Evolutionary conservation across 495 filamentous ascomycete genomes (phyloP).

Genomic region (Cairneyella variabilis): DNA sequence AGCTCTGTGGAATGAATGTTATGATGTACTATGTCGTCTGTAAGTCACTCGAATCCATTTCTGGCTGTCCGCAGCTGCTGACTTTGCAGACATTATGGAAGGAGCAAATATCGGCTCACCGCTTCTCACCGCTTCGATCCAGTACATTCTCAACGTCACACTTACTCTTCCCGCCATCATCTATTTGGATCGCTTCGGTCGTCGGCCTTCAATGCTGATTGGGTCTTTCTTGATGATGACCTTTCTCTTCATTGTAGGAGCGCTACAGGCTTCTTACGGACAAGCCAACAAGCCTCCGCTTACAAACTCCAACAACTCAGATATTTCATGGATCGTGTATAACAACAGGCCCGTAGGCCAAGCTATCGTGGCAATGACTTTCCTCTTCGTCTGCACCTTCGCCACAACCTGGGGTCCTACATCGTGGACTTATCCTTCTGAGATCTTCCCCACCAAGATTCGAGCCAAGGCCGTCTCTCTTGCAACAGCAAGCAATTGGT

Average conservation of each 20-base stretch:
- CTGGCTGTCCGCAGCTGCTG: slow-evolving; percentile 48
- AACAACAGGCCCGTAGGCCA: slow-evolving; percentile 44
- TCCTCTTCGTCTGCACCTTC: slow-evolving; percentile 62
- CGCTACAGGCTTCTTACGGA: slow-evolving; percentile 56
- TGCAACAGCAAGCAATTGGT: slow-evolving; percentile 64
- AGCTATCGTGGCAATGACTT: slow-evolving; percentile 59
- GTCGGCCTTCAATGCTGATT: slow-evolving; percentile 46
- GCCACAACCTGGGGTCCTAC: slow-evolving; percentile 57
- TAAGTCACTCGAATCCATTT: slow-evolving; percentile 8
- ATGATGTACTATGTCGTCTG: slow-evolving; percentile 47
- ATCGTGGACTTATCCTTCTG: slow-evolving; percentile 63
- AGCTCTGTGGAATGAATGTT: slow-evolving; percentile 74
- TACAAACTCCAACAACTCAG: slow-evolving; percentile 33
- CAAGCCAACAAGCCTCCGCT: slow-evolving; percentile 39
- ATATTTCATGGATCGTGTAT: slow-evolving; percentile 55
- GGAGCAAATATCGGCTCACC: slow-evolving; percentile 59
- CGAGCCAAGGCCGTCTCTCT: slow-evolving; percentile 64
- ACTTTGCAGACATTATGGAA: slow-evolving; percentile 66
- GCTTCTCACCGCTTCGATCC: slow-evolving; percentile 67
- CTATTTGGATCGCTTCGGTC: slow-evolving; percentile 49
- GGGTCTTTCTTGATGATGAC: slow-evolving; percentile 48
- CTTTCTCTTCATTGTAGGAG: slow-evolving; percentile 53
- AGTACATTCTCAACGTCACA: slow-evolving; percentile 73
- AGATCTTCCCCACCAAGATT: slow-evolving; percentile 63
- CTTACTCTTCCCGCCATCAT: slow-evolving; percentile 60